Base-by-base conservation (phyloP, 2,329 filamentous ascomycete genomes). In the Aspergillus versicolor region DNA sequence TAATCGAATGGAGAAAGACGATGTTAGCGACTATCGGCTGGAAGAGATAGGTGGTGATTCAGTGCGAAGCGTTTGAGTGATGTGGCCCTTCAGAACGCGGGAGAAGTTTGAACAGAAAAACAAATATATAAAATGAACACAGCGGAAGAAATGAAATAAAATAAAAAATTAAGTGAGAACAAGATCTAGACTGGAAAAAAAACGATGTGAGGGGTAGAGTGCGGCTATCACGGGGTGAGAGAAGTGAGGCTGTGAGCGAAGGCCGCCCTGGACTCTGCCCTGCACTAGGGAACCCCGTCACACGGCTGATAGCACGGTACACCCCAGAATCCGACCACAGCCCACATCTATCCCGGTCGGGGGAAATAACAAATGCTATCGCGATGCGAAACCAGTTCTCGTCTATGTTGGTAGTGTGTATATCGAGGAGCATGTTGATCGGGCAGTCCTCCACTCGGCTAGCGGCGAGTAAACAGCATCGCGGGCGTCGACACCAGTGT, bases 211-310 rank as follows among this genome's bases (percentile, higher is more conserved):
- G 60, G 60, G 63, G 57, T 55, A 63, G 34, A 40, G 41, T 53
- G 56, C 45, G 57, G 56, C 48, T 60, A 61, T 64, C 62, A 63
- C 61, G 61, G 55, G 62, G 46, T 27, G 53, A 37, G 17, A 27
- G 27, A 46, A 59, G 54, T 64, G 63, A 64, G 61, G 60, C 61
- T 65, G 61, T 60, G 60, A 58, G 57, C 57, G 45, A 63, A 47
- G 57, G 32, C 40, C 47, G 45, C 49, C 54, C 58, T 50, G 46
- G 44, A 30, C 27, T 54, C 53, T 52, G 38, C 52, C 60, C 38
- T 58, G 40, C 50, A 42, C 45, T 32, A 47, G 52, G 52, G 52
- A 38, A 22, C 43, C 48, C 49, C 30, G 38, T 57, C 55, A 57
- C 44, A 49, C 49, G 50, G 40, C 37, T 57, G 45, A 57, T 54